These are phyloP conservation scores for Solanum sitiens DNA, from an alignment of 257 asterid genomes.

Conservation along the genomic window DNA sequence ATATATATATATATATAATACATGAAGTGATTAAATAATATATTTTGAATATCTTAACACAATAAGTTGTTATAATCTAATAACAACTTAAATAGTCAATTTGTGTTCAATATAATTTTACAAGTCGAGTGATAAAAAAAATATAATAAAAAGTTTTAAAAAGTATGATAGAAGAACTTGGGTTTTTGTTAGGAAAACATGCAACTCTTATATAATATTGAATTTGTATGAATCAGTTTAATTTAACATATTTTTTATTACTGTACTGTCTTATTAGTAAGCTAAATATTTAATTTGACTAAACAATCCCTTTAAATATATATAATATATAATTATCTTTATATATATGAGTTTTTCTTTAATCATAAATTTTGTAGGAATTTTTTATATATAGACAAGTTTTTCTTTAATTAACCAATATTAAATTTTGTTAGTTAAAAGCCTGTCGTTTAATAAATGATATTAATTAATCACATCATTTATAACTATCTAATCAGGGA, in stretches of 20 bases:
- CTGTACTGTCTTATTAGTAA: too few species aligned
- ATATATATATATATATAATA: too few species aligned
- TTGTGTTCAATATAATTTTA: too few species aligned
- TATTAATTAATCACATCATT: not conserved
- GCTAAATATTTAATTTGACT: not conserved
- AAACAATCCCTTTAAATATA: not conserved
- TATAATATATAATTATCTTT: not conserved
- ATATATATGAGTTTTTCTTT: too few species aligned
- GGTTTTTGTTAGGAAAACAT: not conserved
- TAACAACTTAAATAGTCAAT: too few species aligned
- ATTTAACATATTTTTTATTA: too few species aligned
- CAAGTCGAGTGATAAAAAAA: too few species aligned
- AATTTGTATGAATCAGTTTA: not conserved
- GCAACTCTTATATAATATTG: not conserved
- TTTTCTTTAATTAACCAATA: not conserved
- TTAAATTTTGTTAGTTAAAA: not conserved
- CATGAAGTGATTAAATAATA: too few species aligned
- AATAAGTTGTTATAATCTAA: too few species aligned
- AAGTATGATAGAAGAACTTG: not conserved
- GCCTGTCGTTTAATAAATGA: not conserved
- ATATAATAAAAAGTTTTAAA: too few species aligned
- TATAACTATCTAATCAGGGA: not conserved
- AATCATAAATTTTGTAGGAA: too few species aligned
- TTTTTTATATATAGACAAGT: not conserved
- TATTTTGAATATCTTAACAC: rapidly evolving